A percentile compares a stretch with the other conserved stretches of the same genome.
These are phyloP conservation scores for Chlamydomonas incerta DNA, from an alignment of 139 green algal species.

Conservation along the genomic window DNA sequence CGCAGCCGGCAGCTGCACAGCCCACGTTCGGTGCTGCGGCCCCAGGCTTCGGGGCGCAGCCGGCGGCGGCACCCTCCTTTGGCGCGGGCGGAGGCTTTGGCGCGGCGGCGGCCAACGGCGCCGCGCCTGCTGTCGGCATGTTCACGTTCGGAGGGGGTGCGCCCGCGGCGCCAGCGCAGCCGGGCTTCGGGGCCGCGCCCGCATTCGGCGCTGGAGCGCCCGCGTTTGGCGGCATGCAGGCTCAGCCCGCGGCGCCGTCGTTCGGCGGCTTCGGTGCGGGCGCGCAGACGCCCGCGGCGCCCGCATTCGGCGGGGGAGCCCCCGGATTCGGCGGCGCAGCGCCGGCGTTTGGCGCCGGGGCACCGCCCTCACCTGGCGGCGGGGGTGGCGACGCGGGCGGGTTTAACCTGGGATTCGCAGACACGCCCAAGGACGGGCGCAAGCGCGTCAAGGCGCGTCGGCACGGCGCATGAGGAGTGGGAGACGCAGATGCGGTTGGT, in stretches of 20 bases:
- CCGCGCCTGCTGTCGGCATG: background rate
- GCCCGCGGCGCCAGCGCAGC: background rate
- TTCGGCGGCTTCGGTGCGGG: background rate
- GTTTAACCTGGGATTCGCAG: background rate
- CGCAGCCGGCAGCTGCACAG: too few relatives aligned
- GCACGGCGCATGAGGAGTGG: background rate
- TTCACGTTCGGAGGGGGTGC: background rate
- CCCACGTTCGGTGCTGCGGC: background rate
- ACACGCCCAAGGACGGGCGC: constrained; percentile 3
- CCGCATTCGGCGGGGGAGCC: background rate
- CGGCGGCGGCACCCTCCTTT: background rate
- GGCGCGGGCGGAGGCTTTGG: background rate
- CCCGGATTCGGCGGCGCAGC: background rate
- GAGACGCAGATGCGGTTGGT: too few relatives aligned
- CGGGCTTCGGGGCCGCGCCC: background rate
- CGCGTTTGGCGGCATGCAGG: background rate
- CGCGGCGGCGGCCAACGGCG: background rate
- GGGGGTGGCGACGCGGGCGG: constrained; percentile 1
- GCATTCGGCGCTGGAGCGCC: background rate
- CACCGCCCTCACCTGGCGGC: background rate
- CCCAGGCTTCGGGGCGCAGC: background rate
- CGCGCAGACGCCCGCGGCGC: background rate
- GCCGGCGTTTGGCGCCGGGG: background rate
- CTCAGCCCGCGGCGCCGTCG: background rate
- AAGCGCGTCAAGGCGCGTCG: constrained; percentile 36